Conservation (phyloP, 345 rosid species). For the Clausena lansium region DNA sequence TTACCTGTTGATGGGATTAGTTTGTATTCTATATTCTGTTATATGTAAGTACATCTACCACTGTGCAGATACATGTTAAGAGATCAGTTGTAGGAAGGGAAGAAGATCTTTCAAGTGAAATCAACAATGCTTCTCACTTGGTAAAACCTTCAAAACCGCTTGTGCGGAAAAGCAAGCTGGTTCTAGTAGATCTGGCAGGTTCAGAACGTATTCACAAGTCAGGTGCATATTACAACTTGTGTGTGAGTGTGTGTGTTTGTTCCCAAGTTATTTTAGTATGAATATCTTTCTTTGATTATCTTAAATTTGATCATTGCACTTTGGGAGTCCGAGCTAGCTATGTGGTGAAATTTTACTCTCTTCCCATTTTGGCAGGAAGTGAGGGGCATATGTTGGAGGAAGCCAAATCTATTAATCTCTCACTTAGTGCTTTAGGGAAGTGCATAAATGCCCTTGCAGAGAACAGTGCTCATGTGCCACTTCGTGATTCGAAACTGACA, state of each 20-base stretch:
- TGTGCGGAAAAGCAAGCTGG: constrained; percentile 86
- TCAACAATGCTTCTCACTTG: constrained; percentile 53
- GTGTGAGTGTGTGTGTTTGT: background rate
- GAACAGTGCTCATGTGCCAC: constrained; percentile 80
- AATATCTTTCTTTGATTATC: background rate
- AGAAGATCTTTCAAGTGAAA: constrained; percentile 53
- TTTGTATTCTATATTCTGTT: constrained; percentile 12
- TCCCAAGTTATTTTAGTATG: background rate
- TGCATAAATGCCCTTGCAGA: constrained; percentile 91
- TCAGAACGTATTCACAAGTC: constrained; percentile 98
- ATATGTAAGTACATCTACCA: constrained; percentile 10
- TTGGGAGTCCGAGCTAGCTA: background rate
- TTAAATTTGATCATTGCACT: background rate
- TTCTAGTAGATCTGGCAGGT: constrained; percentile 95
- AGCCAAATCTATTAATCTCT: constrained; percentile 90
- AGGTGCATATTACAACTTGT: constrained; percentile 43
- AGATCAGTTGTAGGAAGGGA: constrained; percentile 67
- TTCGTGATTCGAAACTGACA: constrained; percentile 90
- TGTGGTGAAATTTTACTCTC: constrained; percentile 9
- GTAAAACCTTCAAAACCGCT: constrained; percentile 71
- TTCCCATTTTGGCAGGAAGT: constrained; percentile 54
- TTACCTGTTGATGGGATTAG: background rate
- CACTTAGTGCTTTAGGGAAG: constrained; percentile 86
- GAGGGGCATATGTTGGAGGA: constrained; percentile 89
- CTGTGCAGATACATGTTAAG: constrained; percentile 74